Evolutionary conservation across 257 asterid species (phyloP).

Genomic region (Fraxinus cuspidata): DNA sequence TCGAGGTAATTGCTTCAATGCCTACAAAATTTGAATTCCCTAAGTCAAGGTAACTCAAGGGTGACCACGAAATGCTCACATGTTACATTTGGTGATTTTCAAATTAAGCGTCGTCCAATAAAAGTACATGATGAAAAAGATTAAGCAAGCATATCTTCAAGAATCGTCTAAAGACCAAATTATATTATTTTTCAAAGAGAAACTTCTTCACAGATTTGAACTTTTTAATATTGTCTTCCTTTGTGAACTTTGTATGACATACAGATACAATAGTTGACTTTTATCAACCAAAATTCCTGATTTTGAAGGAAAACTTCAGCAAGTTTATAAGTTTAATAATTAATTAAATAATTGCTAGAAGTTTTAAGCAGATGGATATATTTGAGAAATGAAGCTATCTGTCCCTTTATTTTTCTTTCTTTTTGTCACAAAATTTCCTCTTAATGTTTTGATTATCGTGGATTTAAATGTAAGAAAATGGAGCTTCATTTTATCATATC

Average conservation of each 20-base stretch:
- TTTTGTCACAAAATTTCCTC: neutral
- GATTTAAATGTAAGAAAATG: neutral
- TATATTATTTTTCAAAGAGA: neutral
- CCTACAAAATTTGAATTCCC: constrained; percentile 36
- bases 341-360: too few relatives aligned
- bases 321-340: too few relatives aligned
- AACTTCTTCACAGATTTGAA: neutral
- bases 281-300: neutral
- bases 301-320: neutral
- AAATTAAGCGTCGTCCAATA: too few relatives aligned
- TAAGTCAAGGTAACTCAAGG: neutral
- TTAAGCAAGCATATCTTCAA: too few relatives aligned
- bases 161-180: neutral
- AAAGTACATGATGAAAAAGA: too few relatives aligned
- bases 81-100: neutral
- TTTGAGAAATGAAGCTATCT: neutral
- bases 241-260: too few relatives aligned
- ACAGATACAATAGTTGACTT: neutral
- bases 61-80: neutral
- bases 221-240: neutral
- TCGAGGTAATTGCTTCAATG: constrained; percentile 58
- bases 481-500: neutral
- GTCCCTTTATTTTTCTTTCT: neutral
- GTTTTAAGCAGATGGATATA: neutral
- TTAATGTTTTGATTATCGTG: too few relatives aligned